These are phyloP conservation scores for Ramaria sp. DNA, from an alignment of 768 basidiomycete genomes.

Conservation along the genomic window DNA sequence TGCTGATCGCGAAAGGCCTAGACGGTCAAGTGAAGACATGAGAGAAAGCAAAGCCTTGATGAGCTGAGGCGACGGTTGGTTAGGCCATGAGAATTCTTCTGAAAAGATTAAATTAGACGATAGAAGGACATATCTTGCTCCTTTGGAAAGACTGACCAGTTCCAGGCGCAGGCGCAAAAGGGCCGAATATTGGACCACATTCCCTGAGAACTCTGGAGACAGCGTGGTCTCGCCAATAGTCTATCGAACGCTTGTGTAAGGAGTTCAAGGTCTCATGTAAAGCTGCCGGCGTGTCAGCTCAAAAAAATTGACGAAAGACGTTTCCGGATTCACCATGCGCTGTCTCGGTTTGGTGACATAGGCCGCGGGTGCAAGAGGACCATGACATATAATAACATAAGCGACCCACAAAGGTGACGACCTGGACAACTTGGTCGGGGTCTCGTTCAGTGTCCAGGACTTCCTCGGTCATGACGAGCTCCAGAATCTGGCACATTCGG, in stretches of 20 bases:
- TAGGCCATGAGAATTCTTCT: slow-evolving; percentile 12
- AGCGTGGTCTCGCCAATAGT: slow-evolving; percentile 43
- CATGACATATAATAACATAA: slow-evolving; percentile 37
- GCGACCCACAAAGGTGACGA: slow-evolving; percentile 35
- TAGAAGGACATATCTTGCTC: not conserved
- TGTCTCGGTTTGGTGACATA: slow-evolving; percentile 10
- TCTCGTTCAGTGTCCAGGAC: slow-evolving; percentile 14
- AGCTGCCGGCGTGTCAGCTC: slow-evolving; percentile 24
- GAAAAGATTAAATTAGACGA: not conserved
- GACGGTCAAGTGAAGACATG: slow-evolving; percentile 41
- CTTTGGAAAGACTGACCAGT: slow-evolving; percentile 16
- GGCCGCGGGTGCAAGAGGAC: slow-evolving; percentile 28
- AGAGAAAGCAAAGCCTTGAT: slow-evolving; percentile 45
- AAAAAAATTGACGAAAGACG: not conserved
- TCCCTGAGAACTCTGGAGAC: slow-evolving; percentile 16
- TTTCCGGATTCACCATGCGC: slow-evolving; percentile 24
- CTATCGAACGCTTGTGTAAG: slow-evolving; percentile 36
- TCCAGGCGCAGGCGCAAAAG: slow-evolving; percentile 8
- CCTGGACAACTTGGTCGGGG: slow-evolving; percentile 21
- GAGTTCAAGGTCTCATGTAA: slow-evolving; percentile 34
- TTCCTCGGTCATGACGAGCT: slow-evolving; percentile 22
- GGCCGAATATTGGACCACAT: slow-evolving; percentile 4
- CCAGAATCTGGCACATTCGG: slow-evolving; percentile 32
- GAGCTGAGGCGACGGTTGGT: slow-evolving; percentile 42
- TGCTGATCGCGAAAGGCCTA: slow-evolving; percentile 33